Evolutionary conservation across 768 basidiomycete genomes (phyloP), one percentile per base, ranked within the genome.

Genomic region (Boletus subparvulus): DNA sequence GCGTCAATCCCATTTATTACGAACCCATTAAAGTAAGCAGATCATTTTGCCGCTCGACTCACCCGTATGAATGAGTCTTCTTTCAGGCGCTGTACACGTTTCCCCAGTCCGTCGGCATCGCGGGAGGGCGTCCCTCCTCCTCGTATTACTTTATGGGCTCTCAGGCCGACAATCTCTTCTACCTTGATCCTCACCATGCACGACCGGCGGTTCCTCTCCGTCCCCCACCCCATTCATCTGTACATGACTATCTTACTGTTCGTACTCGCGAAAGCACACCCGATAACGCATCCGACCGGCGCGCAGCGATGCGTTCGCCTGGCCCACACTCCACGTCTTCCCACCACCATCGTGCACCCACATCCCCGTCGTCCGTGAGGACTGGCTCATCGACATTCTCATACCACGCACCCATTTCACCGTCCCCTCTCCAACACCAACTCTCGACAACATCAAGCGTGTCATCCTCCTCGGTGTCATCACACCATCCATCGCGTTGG

Each of bases 81-180:
- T 56, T 8, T 7, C 63, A 96, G 94, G 78, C 82, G 26, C 71
- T 98, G 33, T 98, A 94, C 69, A 91, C 90, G 0, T 93, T 94
- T 72, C 95, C 95, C 0, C 96, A 98, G 74, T 92, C 89, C 3
- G 90, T 97, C 37, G 97, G 96, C 40, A 98, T 99, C 52, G 94
- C 96, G 0, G 96, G 97, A 39, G 96, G 96, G 3, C 83, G 97
- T 21, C 97, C 96, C 0, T 91, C 91, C n/a, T 94, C 92, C 0
- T 97, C 94, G 0, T 98, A 97, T 72, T 99, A 98, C 72, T 99
- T 99, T 67, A 91, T 99, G 47, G 96, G 93, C 16, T 81, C 87
- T 0, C 96, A 99, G 69, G 88, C 86, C 4, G 90, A 94, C 60
- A 89, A 85, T 47, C 80, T 98, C 8, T 87, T 93, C 67, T 90